These are phyloP conservation scores for Ascochyta viciae-villosae DNA, from an alignment of 2,329 filamentous ascomycete genomes.

Conservation along the genomic window DNA sequence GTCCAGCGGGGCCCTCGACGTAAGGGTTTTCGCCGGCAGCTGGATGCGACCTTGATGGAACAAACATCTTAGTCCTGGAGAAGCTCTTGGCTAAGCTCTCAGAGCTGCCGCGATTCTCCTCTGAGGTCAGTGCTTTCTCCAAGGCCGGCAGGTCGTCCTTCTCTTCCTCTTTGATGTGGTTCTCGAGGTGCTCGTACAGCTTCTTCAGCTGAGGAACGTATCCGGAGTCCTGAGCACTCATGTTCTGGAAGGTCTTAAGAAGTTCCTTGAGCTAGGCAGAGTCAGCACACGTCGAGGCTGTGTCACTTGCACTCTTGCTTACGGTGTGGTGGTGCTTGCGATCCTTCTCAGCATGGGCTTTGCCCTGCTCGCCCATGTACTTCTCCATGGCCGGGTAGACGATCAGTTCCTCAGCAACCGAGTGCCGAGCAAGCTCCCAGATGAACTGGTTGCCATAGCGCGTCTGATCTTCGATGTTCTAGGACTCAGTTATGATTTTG, in stretches of 20 bases:
- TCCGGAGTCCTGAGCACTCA: constrained; percentile 25
- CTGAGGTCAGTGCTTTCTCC: constrained; percentile 28
- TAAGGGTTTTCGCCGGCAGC: constrained; percentile 58
- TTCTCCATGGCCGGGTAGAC: constrained; percentile 49
- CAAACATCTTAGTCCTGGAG: constrained; percentile 40
- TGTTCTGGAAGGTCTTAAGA: constrained; percentile 42
- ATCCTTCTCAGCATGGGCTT: constrained; percentile 42
- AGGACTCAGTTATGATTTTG: constrained; percentile 49
- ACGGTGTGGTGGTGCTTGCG: constrained; percentile 45
- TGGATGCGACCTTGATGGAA: constrained; percentile 42
- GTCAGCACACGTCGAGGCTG: not conserved
- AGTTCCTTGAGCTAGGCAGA: constrained; percentile 35
- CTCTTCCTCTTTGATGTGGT: constrained; percentile 45
- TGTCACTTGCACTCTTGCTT: not conserved
- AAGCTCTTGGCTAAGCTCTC: constrained; percentile 41
- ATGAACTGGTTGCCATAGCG: constrained; percentile 60
- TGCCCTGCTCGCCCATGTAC: constrained; percentile 40
- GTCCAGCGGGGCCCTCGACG: constrained; percentile 62
- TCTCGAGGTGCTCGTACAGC: constrained; percentile 28
- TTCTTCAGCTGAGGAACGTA: constrained; percentile 38
- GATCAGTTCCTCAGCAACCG: constrained; percentile 59
- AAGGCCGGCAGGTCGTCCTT: constrained; percentile 39
- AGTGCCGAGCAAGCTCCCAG: constrained; percentile 61
- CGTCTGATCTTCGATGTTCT: constrained; percentile 52
- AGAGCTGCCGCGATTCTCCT: constrained; percentile 27